A percentile compares a stretch with the other conserved stretches of the same genome.
These are phyloP conservation scores for Exidia glandulosa DNA, from an alignment of 768 basidiomycete genomes.

Conservation along the genomic window DNA sequence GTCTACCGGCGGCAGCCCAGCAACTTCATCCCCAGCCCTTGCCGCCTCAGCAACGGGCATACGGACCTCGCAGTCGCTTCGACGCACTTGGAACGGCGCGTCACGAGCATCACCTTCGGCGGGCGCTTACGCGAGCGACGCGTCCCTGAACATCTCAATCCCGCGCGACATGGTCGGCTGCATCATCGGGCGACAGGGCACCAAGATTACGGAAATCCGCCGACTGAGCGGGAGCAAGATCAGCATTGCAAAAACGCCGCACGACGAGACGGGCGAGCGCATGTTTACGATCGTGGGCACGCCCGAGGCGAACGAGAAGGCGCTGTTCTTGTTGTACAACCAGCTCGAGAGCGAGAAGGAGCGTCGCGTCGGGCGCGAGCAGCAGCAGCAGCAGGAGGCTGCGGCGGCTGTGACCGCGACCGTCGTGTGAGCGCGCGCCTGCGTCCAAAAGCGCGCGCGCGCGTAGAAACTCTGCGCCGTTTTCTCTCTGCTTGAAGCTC, in stretches of 20 bases:
- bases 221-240: slow-evolving; percentile 96
- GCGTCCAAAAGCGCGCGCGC: too few species aligned
- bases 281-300: slow-evolving; percentile 99
- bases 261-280: slow-evolving; percentile 96
- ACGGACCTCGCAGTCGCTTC: neutral
- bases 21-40: slow-evolving; percentile 18
- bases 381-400: neutral
- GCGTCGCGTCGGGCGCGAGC: slow-evolving; percentile 74
- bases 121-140: slow-evolving; percentile 15
- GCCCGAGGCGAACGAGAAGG: slow-evolving; percentile 94
- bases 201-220: slow-evolving; percentile 97
- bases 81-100: neutral
- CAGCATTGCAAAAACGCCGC: slow-evolving; percentile 97
- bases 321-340: slow-evolving; percentile 86
- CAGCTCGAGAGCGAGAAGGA: slow-evolving; percentile 96
- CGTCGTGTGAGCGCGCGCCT: neutral
- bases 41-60: neutral
- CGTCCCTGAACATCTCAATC: slow-evolving; percentile 93
- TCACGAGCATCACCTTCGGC: neutral
- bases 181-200: slow-evolving; percentile 12
- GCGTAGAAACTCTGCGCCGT: too few species aligned
- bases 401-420: neutral
- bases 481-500: too few species aligned
- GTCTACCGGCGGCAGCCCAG: slow-evolving; percentile 26
- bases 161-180: slow-evolving; percentile 95